A percentile compares a stretch with the other conserved stretches of the same genome.
phyloP scores from a whole-genome alignment of 768 basidiomycete species.

The Amanita polypyramis region DNA sequence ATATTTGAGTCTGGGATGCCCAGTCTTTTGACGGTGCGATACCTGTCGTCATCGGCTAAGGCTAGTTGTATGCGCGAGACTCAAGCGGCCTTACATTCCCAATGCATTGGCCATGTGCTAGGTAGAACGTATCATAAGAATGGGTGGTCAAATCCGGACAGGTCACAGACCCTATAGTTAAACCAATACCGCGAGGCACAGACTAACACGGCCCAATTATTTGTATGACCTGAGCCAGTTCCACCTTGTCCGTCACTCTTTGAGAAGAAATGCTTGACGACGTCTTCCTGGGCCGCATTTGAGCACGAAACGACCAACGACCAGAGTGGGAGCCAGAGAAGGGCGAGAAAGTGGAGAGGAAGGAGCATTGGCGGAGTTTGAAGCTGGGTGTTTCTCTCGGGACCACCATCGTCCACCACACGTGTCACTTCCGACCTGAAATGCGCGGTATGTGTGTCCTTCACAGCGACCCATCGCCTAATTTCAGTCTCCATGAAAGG shows the following conservation, averaged over 20 bases:
- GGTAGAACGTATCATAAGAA: not conserved
- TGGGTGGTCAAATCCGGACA: not conserved
- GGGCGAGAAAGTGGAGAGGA: constrained; percentile 17
- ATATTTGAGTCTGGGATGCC: constrained; percentile 99
- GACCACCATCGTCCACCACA: not conserved
- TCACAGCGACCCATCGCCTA: not conserved
- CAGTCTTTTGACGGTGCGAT: constrained; percentile 94
- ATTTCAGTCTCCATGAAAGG: constrained; percentile 22
- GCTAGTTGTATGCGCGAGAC: too few species aligned
- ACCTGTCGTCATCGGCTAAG: constrained; percentile 38
- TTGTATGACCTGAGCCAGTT: constrained; percentile 58
- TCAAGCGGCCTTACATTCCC: constrained; percentile 58
- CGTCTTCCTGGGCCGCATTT: constrained; percentile 23
- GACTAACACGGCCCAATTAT: constrained; percentile 98
- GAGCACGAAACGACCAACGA: constrained; percentile 18
- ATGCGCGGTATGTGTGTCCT: constrained; percentile 2
- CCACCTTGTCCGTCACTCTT: constrained; percentile 21
- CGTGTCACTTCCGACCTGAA: not conserved
- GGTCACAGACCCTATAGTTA: constrained; percentile 78
- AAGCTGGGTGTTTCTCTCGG: not conserved
- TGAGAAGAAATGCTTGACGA: constrained; percentile 36
- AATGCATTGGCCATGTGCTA: constrained; percentile 98
- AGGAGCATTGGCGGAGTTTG: constrained; percentile 19
- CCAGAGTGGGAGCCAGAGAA: constrained; percentile 27
- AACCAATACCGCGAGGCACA: constrained; percentile 96